These are phyloP conservation scores for Pichia kudriavzevii DNA, from an alignment of 1,139 yeast genomes.

Conservation along the genomic window DNA sequence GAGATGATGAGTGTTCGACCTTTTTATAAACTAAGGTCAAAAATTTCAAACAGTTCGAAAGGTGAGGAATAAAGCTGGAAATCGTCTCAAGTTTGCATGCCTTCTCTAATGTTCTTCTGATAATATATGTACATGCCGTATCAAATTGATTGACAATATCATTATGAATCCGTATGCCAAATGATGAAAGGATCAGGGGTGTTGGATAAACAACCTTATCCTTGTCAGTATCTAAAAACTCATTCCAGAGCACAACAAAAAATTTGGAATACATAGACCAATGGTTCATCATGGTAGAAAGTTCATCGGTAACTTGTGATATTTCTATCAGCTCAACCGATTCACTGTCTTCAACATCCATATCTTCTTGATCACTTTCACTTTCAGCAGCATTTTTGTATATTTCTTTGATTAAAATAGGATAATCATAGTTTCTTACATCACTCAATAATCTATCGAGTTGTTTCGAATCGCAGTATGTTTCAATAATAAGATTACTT, in stretches of 20 bases:
- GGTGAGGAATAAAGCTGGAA: constrained; percentile 37
- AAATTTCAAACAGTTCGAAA: constrained; percentile 22
- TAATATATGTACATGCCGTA: constrained; percentile 53
- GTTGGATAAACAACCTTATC: constrained; percentile 35
- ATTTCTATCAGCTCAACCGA: constrained; percentile 41
- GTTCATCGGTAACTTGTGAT: constrained; percentile 55
- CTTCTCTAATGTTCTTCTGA: constrained; percentile 74
- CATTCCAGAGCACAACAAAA: constrained; percentile 58
- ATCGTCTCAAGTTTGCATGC: constrained; percentile 74
- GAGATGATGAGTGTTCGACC: constrained; percentile 16
- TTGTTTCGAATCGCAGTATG: constrained; percentile 69
- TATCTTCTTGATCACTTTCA: constrained; percentile 17
- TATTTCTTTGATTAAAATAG: constrained; percentile 32
- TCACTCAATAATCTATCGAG: constrained; percentile 51
- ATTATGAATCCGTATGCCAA: constrained; percentile 49
- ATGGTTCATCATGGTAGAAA: constrained; percentile 69
- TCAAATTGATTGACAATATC: constrained; percentile 59
- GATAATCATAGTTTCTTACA: constrained; percentile 52
- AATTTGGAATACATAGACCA: constrained; percentile 84
- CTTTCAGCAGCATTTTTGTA: constrained; percentile 12
- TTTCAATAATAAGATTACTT: constrained; percentile 79
- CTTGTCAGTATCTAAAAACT: constrained; percentile 25
- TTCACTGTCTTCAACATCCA: constrained; percentile 16
- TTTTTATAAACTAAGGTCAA: constrained; percentile 18
- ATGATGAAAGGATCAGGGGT: constrained; percentile 53